Evolutionary conservation across 768 basidiomycete species (phyloP).

Genomic region (Nevesoporus exiguus): DNA sequence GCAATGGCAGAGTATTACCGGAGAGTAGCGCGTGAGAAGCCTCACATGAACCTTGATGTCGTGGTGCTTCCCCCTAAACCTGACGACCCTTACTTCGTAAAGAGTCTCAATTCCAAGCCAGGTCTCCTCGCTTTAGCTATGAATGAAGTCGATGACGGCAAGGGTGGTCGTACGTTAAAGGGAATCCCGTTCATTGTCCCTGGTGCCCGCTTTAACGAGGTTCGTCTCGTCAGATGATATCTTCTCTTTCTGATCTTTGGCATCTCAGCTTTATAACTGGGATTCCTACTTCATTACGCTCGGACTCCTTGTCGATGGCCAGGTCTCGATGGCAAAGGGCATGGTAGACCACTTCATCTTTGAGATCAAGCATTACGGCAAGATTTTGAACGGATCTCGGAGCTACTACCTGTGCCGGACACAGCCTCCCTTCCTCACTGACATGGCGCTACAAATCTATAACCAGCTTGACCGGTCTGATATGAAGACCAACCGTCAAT

Average conservation of each 20-base stretch:
- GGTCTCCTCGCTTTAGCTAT: constrained; percentile 94
- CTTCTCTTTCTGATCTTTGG: constrained; percentile 5
- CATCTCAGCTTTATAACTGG: constrained; percentile 82
- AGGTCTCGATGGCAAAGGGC: constrained; percentile 91
- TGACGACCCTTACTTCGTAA: constrained; percentile 85
- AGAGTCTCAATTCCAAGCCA: constrained; percentile 90
- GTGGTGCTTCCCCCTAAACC: constrained; percentile 83
- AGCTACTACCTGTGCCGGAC: constrained; percentile 94
- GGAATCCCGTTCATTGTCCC: constrained; percentile 98
- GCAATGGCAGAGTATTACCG: constrained; percentile 96
- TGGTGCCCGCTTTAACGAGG: constrained; percentile 92
- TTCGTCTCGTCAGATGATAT: constrained; percentile 32
- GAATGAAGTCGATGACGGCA: constrained; percentile 81
- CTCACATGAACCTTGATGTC: constrained; percentile 91
- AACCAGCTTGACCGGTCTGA: constrained; percentile 91
- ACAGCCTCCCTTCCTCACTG: constrained; percentile 97
- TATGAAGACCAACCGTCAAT: constrained; percentile 69
- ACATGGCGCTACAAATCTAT: constrained; percentile 97
- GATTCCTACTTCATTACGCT: constrained; percentile 94
- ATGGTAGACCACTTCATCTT: constrained; percentile 99
- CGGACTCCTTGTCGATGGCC: constrained; percentile 92
- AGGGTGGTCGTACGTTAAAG: constrained; percentile 77
- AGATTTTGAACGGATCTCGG: constrained; percentile 94
- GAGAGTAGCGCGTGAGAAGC: constrained; percentile 84
- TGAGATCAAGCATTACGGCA: constrained; percentile 97